Conservation (phyloP, 2,329 filamentous ascomycete genomes). For the Cryphonectria nitschkei region DNA sequence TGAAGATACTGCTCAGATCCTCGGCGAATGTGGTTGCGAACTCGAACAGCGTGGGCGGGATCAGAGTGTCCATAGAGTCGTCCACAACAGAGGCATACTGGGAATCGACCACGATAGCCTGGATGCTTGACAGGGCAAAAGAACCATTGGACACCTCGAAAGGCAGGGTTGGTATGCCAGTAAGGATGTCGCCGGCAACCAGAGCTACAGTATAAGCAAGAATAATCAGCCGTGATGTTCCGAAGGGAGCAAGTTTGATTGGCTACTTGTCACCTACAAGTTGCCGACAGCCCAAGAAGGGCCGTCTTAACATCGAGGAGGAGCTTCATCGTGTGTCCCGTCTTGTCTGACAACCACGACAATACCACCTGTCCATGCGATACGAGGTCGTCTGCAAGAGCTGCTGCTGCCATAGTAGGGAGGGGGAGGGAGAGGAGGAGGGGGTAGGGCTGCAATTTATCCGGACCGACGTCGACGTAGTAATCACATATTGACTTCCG, state of each 20-base stretch:
- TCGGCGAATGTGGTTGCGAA: conserved; percentile 52
- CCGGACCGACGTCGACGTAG: neutral
- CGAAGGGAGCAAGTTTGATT: neutral
- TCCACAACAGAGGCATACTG: conserved; percentile 47
- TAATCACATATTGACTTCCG: neutral
- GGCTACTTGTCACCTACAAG: conserved; percentile 9
- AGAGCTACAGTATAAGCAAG: conserved; percentile 3
- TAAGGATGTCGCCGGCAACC: conserved; percentile 19
- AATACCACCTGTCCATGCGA: conserved; percentile 4
- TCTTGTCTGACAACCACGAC: conserved; percentile 17
- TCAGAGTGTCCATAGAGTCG: conserved; percentile 51
- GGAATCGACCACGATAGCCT: conserved; percentile 49
- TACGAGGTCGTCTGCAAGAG: neutral
- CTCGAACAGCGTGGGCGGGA: conserved; percentile 52
- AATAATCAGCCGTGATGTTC: neutral
- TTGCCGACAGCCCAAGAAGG: conserved; percentile 20
- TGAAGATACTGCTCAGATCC: conserved; percentile 38
- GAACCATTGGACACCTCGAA: conserved; percentile 11
- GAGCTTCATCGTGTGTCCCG: conserved; percentile 13
- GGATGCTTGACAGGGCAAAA: conserved; percentile 15
- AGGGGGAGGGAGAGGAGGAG: neutral
- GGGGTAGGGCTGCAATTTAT: conserved; percentile 20
- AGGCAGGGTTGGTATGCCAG: conserved; percentile 24
- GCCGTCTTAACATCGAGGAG: neutral
- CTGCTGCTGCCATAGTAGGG: neutral